Evolutionary conservation across 768 basidiomycete species (phyloP).

Genomic region (Solioccasus polychromus): DNA sequence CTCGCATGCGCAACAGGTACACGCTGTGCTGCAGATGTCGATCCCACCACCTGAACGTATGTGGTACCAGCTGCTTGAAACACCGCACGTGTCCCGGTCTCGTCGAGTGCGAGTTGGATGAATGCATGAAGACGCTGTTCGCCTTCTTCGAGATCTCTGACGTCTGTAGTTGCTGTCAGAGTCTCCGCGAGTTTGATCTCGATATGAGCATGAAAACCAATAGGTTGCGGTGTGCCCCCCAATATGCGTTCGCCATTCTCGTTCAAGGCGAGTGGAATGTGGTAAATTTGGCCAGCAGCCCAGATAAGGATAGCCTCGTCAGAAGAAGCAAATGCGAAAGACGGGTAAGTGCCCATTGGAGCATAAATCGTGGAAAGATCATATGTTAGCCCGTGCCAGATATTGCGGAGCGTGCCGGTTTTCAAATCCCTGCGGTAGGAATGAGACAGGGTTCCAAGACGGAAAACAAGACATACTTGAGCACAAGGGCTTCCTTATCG

Average conservation of each 20-base stretch:
- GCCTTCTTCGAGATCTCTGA: conserved; percentile 51
- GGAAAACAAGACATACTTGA: conserved; percentile 49
- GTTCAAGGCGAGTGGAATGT: conserved; percentile 45
- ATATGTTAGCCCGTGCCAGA: conserved; percentile 69
- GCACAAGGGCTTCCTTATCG: conserved; percentile 68
- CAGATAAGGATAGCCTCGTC: conserved; percentile 55
- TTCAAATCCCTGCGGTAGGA: conserved; percentile 50
- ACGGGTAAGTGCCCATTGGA: conserved; percentile 79
- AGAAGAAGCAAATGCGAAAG: conserved; percentile 53
- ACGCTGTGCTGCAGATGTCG: conserved; percentile 33
- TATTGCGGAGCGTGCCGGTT: conserved; percentile 61
- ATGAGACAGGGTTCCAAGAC: not conserved
- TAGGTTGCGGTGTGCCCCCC: conserved; percentile 40
- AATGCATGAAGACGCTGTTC: conserved; percentile 61
- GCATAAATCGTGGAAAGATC: conserved; percentile 63
- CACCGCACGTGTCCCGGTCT: conserved; percentile 48
- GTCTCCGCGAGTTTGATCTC: conserved; percentile 66
- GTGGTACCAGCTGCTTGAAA: conserved; percentile 65
- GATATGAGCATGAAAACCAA: conserved; percentile 62
- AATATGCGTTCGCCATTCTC: conserved; percentile 47
- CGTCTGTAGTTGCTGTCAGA: conserved; percentile 42
- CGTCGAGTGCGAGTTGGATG: conserved; percentile 56
- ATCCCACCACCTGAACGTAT: conserved; percentile 23
- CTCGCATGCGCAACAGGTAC: conserved; percentile 47
- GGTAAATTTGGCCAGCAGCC: conserved; percentile 70